A percentile compares a stretch with the other conserved stretches of the same genome.
These are phyloP conservation scores for Citrus sinensis DNA, from an alignment of 345 rosid genomes.

Conservation along the genomic window DNA sequence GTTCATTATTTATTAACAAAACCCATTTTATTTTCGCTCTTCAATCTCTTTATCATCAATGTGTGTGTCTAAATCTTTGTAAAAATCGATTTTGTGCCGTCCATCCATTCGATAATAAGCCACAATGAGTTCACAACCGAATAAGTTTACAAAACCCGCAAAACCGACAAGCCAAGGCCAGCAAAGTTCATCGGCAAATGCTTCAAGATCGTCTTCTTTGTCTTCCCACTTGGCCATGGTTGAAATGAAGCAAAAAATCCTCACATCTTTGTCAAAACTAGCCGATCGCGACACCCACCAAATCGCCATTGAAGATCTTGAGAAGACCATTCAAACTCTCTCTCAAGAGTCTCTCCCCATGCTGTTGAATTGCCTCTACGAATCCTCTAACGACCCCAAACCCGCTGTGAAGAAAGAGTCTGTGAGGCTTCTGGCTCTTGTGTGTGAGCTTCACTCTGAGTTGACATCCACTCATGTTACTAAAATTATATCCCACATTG, in stretches of 20 bases:
- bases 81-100: neutral
- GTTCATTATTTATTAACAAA: neutral
- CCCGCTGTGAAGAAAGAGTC: constrained; percentile 90
- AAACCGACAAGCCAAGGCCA: constrained; percentile 20
- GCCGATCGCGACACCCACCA: constrained; percentile 95
- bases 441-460: constrained; percentile 61
- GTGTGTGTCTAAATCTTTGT: neutral
- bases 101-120: neutral
- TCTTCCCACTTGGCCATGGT: constrained; percentile 92
- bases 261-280: constrained; percentile 84
- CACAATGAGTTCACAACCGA: constrained; percentile 48
- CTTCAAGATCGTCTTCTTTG: constrained; percentile 54
- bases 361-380: constrained; percentile 86
- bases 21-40: neutral
- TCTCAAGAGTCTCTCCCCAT: constrained; percentile 77
- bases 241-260: constrained; percentile 81
- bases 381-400: constrained; percentile 78
- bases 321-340: constrained; percentile 59
- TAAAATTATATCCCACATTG: constrained; percentile 64
- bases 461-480: constrained; percentile 66
- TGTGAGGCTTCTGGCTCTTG: constrained; percentile 58
- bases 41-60: neutral
- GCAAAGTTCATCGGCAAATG: constrained; percentile 22
- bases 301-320: constrained; percentile 92
- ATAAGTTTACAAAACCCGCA: constrained; percentile 29